These are phyloP conservation scores for Globisporangium acanthophoron DNA, from an alignment of 352 stramenopile genomes.

Conservation along the genomic window DNA sequence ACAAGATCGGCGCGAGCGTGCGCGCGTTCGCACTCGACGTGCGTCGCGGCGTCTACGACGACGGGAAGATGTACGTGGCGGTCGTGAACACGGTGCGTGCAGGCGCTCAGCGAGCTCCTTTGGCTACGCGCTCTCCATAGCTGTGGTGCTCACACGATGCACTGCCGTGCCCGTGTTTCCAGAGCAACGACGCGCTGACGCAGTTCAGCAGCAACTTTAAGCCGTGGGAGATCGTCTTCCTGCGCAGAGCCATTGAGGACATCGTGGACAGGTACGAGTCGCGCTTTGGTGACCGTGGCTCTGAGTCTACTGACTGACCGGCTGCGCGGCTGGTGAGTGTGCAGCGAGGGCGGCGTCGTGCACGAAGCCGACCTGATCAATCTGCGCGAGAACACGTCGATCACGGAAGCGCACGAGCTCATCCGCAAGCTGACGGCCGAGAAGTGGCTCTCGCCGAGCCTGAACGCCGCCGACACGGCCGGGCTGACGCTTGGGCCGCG, in stretches of 20 bases:
- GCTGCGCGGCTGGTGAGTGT: not conserved
- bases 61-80: conserved; percentile 77
- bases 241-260: conserved; percentile 75
- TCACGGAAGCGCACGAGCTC: conserved; percentile 60
- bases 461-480: conserved; percentile 25
- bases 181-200: conserved; percentile 77
- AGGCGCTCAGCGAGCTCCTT: not conserved
- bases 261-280: conserved; percentile 60
- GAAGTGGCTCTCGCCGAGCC: conserved; percentile 60
- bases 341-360: conserved; percentile 55
- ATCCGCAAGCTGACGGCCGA: conserved; percentile 58
- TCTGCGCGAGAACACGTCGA: conserved; percentile 58
- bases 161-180: not conserved
- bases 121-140: not conserved
- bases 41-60: conserved; percentile 70
- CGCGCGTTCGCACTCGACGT: conserved; percentile 69
- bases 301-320: not conserved
- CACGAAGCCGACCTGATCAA: conserved; percentile 68
- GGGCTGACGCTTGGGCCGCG: conserved; percentile 61
- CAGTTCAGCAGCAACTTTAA: conserved; percentile 73
- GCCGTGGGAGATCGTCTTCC: conserved; percentile 80
- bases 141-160: not conserved
- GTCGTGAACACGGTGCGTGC: conserved; percentile 61
- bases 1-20: conserved; percentile 48
- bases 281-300: not conserved